Conservation (phyloP, 768 basidiomycete genomes). For the Dendrothele bispora region DNA sequence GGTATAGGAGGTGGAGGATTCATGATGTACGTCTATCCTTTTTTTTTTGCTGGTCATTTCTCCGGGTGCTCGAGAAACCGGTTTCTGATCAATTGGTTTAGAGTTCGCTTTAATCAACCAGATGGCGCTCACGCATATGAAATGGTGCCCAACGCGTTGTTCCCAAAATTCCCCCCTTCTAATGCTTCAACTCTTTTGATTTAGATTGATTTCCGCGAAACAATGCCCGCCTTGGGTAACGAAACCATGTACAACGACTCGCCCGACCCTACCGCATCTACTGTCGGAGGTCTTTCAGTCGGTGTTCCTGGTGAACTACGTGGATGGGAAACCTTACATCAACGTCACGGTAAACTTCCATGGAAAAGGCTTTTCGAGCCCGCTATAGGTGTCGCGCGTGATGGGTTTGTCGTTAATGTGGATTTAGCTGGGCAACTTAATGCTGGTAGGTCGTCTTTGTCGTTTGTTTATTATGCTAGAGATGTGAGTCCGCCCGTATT, state of each 20-base stretch:
- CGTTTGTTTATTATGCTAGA: no score
- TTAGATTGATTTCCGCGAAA: constrained; percentile 54
- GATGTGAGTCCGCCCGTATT: no score
- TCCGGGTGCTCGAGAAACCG: no score
- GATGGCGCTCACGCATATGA: constrained; percentile 8
- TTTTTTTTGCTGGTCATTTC: no score
- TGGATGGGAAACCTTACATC: constrained; percentile 44
- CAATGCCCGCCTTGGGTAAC: constrained; percentile 36
- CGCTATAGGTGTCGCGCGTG: constrained; percentile 36
- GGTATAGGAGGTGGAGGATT: no score
- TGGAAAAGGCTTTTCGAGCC: constrained; percentile 47
- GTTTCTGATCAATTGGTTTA: no score
- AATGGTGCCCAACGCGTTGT: no score
- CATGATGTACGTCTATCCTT: no score
- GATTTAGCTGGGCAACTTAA: constrained; percentile 18
- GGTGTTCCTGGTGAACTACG: constrained; percentile 52
- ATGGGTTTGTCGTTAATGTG: constrained; percentile 17
- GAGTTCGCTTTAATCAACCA: constrained; percentile 5
- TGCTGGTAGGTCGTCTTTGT: no score
- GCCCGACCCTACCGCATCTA: constrained; percentile 27
- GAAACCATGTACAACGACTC: constrained; percentile 37
- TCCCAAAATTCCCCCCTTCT: no score
- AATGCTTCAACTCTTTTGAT: no score
- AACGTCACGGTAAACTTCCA: constrained; percentile 39
- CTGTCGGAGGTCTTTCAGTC: constrained; percentile 47